Evolutionary conservation across 2,329 filamentous ascomycete genomes (phyloP).

Genomic region (Trematosphaeria pertusa): DNA sequence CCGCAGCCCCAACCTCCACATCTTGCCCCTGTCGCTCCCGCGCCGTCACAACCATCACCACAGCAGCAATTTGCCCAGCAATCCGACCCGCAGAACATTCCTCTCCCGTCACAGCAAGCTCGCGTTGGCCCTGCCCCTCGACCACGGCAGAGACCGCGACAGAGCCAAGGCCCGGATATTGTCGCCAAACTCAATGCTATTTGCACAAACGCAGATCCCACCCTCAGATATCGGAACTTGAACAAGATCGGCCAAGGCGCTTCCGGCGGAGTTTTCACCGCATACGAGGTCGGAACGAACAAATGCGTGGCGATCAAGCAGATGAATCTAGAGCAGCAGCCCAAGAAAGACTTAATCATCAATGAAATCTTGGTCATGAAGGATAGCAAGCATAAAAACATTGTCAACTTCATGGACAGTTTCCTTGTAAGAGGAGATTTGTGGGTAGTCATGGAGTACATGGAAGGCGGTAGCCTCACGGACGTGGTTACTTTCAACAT

Average conservation of each 20-base stretch:
- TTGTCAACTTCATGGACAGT: constrained; percentile 99
- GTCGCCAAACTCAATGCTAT: constrained; percentile 84
- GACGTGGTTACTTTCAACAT: constrained; percentile 99
- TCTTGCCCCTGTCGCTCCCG: constrained; percentile 49
- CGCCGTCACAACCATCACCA: constrained; percentile 52
- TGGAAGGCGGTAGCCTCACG: constrained; percentile 97
- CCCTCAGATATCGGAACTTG: constrained; percentile 83
- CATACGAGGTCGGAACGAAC: constrained; percentile 83
- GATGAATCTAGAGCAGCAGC: constrained; percentile 98
- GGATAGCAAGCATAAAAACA: constrained; percentile 96
- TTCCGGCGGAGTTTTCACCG: constrained; percentile 93
- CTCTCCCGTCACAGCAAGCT: constrained; percentile 55
- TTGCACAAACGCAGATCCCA: constrained; percentile 88
- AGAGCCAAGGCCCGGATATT: constrained; percentile 83
- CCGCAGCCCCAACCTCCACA: constrained; percentile 41
- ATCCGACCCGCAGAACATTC: constrained; percentile 52
- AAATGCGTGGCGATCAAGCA: constrained; percentile 97
- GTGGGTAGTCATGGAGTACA: constrained; percentile 99
- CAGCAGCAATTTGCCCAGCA: constrained; percentile 57
- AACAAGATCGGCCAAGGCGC: constrained; percentile 98
- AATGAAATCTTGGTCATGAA: constrained; percentile 99
- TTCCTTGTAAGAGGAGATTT: constrained; percentile 88
- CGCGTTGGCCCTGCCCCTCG: constrained; percentile 66
- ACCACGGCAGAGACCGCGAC: constrained; percentile 77
- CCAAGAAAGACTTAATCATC: constrained; percentile 98